A percentile compares a stretch with the other conserved stretches of the same genome.
Conservation (phyloP, 345 rosid species). For the Hirschfeldia incana region DNA sequence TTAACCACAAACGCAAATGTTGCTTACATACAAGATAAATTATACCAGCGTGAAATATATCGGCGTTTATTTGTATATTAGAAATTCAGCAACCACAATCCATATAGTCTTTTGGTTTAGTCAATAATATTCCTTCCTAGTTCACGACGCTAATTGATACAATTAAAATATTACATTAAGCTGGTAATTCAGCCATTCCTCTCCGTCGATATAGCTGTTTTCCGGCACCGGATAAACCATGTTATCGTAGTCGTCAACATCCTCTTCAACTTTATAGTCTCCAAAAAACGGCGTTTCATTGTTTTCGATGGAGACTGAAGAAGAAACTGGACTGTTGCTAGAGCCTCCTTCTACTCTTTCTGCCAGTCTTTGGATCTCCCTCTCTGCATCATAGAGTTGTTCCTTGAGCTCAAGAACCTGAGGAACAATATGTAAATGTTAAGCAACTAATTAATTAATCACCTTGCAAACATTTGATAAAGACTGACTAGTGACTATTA, state of each 20-base stretch:
- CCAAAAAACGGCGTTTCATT: constrained; percentile 48
- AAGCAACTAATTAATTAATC: constrained; percentile 22
- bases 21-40: constrained; percentile 14
- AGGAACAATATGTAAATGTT: background rate
- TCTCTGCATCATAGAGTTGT: constrained; percentile 55
- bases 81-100: background rate
- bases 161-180: constrained; percentile 7
- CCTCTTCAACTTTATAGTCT: constrained; percentile 47
- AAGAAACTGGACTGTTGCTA: constrained; percentile 49
- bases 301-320: constrained; percentile 50
- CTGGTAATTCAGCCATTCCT: constrained; percentile 56
- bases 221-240: constrained; percentile 49
- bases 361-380: constrained; percentile 54
- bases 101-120: constrained; percentile 1
- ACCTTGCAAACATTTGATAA: constrained; percentile 16
- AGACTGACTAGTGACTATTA: constrained; percentile 19
- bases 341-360: constrained; percentile 52
- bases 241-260: constrained; percentile 42
- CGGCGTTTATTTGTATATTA: constrained; percentile 7
- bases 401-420: constrained; percentile 69
- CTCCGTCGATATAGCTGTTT: constrained; percentile 42
- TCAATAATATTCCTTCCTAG: constrained; percentile 15
- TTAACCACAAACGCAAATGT: background rate
- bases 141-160: background rate
- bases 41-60: constrained; percentile 18